A percentile compares a stretch with the other conserved stretches of the same genome.
Evolutionary conservation across 2,329 filamentous ascomycete genomes (phyloP).

Genomic region (Zalaria sp.): DNA sequence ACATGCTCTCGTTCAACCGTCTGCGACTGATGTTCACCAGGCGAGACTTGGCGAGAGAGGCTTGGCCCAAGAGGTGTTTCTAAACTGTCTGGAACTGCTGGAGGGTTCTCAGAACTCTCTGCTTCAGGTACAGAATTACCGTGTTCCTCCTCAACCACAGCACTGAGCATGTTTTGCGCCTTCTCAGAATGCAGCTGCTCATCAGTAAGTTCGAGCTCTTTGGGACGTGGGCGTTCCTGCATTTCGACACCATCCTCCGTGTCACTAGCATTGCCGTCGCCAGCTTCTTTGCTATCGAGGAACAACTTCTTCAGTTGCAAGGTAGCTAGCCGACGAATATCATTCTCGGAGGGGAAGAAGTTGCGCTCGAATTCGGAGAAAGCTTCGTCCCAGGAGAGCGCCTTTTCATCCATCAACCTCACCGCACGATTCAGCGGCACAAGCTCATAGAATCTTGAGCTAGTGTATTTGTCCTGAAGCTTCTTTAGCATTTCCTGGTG

Average conservation of each 20-base stretch:
- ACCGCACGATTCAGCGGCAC: conserved; percentile 85
- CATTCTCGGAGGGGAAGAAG: conserved; percentile 88
- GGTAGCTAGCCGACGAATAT: conserved; percentile 82
- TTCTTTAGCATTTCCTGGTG: conserved; percentile 59
- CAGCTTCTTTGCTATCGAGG: conserved; percentile 68
- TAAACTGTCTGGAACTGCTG: neutral
- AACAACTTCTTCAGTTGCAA: conserved; percentile 93
- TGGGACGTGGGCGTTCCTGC: conserved; percentile 19
- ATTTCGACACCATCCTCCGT: conserved; percentile 50
- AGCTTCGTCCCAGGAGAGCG: conserved; percentile 80
- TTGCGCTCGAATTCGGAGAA: conserved; percentile 87
- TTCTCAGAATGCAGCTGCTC: conserved; percentile 40
- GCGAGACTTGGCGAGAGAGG: conserved; percentile 11
- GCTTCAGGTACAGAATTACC: conserved; percentile 5
- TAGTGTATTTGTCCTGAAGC: conserved; percentile 81
- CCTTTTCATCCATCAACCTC: conserved; percentile 81
- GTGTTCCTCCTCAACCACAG: conserved; percentile 53
- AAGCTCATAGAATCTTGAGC: conserved; percentile 91
- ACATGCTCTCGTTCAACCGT: conserved; percentile 37
- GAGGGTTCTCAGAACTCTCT: neutral
- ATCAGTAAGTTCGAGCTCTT: conserved; percentile 23
- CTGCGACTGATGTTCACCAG: conserved; percentile 16
- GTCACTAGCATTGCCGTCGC: conserved; percentile 28
- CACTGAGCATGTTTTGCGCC: conserved; percentile 47
- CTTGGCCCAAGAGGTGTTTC: conserved; percentile 5